phyloP scores from a whole-genome alignment of 2,329 filamentous ascomycete species.

The Calonectria hawksworthii region DNA sequence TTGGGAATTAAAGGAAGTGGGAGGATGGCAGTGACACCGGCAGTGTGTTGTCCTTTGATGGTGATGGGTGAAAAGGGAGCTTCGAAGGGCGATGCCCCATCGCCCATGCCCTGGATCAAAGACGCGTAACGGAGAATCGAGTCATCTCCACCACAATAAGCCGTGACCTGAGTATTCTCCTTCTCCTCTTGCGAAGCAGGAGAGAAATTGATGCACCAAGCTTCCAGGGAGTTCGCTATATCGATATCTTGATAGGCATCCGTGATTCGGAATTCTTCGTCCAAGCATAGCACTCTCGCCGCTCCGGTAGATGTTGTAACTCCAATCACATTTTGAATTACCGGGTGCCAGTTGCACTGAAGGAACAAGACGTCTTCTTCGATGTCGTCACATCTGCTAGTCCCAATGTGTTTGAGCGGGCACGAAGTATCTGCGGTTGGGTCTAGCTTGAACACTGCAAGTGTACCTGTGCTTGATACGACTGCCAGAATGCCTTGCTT shows the following conservation, averaged over 20 bases:
- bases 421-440: slow-evolving; percentile 50
- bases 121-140: slow-evolving; percentile 67
- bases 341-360: slow-evolving; percentile 81
- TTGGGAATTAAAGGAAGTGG: slow-evolving; percentile 66
- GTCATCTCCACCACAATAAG: slow-evolving; percentile 85
- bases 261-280: slow-evolving; percentile 56
- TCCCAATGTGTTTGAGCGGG: slow-evolving; percentile 57
- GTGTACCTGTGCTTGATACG: slow-evolving; percentile 81
- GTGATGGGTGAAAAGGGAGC: slow-evolving; percentile 44
- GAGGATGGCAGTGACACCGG: slow-evolving; percentile 89
- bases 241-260: slow-evolving; percentile 52
- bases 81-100: slow-evolving; percentile 30
- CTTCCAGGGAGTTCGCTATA: slow-evolving; percentile 72
- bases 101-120: slow-evolving; percentile 43
- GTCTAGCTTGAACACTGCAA: slow-evolving; percentile 74
- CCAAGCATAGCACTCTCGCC: slow-evolving; percentile 69
- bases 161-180: slow-evolving; percentile 50
- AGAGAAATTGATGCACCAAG: slow-evolving; percentile 79
- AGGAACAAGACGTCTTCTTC: slow-evolving; percentile 75
- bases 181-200: slow-evolving; percentile 42
- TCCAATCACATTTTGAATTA: slow-evolving; percentile 67
- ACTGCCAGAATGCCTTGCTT: slow-evolving; percentile 73
- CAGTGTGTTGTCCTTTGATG: slow-evolving; percentile 72
- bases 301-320: slow-evolving; percentile 79
- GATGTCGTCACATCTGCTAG: slow-evolving; percentile 63